Evolutionary conservation across 768 basidiomycete species (phyloP).

Genomic region (Lentinula lateritia): DNA sequence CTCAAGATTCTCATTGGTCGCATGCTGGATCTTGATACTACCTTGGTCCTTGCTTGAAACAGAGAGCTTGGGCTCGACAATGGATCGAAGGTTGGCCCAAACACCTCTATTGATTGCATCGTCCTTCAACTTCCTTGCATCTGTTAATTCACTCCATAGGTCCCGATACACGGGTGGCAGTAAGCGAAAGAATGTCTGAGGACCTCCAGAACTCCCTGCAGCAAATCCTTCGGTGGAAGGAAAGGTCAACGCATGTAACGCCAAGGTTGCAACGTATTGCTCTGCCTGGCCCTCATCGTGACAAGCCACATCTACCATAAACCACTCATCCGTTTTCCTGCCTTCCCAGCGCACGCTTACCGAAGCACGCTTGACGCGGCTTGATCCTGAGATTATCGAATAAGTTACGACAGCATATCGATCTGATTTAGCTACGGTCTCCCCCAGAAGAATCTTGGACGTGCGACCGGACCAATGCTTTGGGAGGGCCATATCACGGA

Average conservation of each 20-base stretch:
- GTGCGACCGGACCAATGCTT: slow-evolving; percentile 81
- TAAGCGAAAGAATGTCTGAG: slow-evolving; percentile 65
- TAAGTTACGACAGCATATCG: slow-evolving; percentile 74
- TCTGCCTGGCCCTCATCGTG: slow-evolving; percentile 74
- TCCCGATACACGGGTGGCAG: slow-evolving; percentile 83
- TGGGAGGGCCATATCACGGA: slow-evolving; percentile 74
- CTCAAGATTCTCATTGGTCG: background rate
- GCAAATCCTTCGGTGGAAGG: slow-evolving; percentile 61
- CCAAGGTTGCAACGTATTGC: slow-evolving; percentile 84
- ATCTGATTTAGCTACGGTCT: slow-evolving; percentile 63
- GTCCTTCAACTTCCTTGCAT: slow-evolving; percentile 49
- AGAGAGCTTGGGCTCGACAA: slow-evolving; percentile 61
- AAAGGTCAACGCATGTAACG: slow-evolving; percentile 74
- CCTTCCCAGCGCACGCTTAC: slow-evolving; percentile 73
- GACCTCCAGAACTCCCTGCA: slow-evolving; percentile 36
- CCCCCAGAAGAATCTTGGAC: slow-evolving; percentile 68
- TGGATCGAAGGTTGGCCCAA: slow-evolving; percentile 64
- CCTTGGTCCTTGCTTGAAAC: slow-evolving; percentile 33
- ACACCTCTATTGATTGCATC: slow-evolving; percentile 59
- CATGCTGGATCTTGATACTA: background rate
- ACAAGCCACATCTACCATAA: slow-evolving; percentile 85
- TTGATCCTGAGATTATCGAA: slow-evolving; percentile 55
- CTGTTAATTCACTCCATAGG: slow-evolving; percentile 89
- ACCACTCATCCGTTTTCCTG: slow-evolving; percentile 56
- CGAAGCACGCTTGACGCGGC: slow-evolving; percentile 68